Percentiles rank a stretch among this genome's conserved stretches.
Evolutionary conservation across 164 flowering plant species (phyloP).

Genomic region (Tinospora cordifolia): DNA sequence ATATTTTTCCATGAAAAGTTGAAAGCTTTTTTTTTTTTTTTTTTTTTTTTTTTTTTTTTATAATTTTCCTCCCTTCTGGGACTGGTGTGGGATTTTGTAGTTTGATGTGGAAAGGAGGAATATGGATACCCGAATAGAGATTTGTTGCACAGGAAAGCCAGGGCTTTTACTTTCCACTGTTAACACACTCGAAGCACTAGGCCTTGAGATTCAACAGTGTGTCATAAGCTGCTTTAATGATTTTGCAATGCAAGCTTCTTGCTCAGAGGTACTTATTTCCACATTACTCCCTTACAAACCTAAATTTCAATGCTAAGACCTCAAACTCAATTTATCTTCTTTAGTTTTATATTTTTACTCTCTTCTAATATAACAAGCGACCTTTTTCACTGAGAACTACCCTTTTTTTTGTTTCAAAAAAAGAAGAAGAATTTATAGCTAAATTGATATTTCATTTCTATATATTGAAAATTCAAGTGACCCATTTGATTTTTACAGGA

Average conservation of each 20-base stretch:
- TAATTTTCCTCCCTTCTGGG: no score
- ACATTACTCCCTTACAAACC: not conserved
- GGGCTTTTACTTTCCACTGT: conserved; percentile 69
- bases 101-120: conserved; percentile 72
- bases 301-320: no score
- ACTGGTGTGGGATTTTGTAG: conserved; percentile 28
- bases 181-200: conserved; percentile 63
- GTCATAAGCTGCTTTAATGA: conserved; percentile 90
- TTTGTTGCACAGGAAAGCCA: conserved; percentile 66
- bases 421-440: no score
- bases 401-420: no score
- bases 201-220: conserved; percentile 88
- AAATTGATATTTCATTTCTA: no score
- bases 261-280: conserved; percentile 73
- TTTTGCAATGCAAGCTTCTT: conserved; percentile 78
- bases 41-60: no score
- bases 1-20: not conserved
- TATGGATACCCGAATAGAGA: conserved; percentile 53
- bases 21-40: not conserved
- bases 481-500: conserved; percentile 28
- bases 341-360: no score
- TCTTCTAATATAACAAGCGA: no score
- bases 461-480: no score
- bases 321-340: no score
- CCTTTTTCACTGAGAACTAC: no score